Conservation (phyloP, 768 basidiomycete genomes). For the Hydnum rufescens region DNA sequence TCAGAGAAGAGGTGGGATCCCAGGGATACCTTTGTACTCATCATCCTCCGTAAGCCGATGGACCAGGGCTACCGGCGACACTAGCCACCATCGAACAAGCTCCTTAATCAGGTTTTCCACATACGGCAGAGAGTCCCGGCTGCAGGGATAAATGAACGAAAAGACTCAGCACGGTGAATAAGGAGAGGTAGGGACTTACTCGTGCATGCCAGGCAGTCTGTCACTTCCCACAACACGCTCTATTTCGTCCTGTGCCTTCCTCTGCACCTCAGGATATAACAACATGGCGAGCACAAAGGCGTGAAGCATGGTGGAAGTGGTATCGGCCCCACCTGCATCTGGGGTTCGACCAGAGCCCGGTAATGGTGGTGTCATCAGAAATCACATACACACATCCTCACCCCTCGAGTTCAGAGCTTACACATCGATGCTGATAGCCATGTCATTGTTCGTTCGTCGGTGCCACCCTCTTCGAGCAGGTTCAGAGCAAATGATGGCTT, state of each 20-base stretch:
- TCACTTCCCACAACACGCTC: constrained; percentile 17
- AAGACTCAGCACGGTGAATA: background rate
- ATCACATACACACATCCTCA: too few relatives aligned
- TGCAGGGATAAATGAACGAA: too few relatives aligned
- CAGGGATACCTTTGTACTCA: background rate
- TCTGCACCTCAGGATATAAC: constrained; percentile 13
- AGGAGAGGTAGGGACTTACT: constrained; percentile 12
- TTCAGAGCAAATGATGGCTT: too few relatives aligned
- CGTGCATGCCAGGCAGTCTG: constrained; percentile 17
- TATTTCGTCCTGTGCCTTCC: constrained; percentile 17
- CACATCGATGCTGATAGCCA: too few relatives aligned
- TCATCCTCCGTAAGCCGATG: background rate
- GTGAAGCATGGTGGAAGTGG: too few relatives aligned
- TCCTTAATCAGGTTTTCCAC: background rate
- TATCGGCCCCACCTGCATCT: too few relatives aligned
- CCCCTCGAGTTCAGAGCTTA: too few relatives aligned
- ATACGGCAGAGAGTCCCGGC: background rate
- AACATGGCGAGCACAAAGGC: too few relatives aligned
- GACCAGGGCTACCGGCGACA: background rate
- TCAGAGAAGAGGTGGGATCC: background rate
- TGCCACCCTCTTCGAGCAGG: too few relatives aligned
- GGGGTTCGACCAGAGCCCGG: too few relatives aligned
- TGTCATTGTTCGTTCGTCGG: too few relatives aligned
- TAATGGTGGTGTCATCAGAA: too few relatives aligned
- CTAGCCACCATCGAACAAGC: background rate